phyloP scores from a whole-genome alignment of 768 basidiomycete genomes.

The Naganishia vishniacii region DNA sequence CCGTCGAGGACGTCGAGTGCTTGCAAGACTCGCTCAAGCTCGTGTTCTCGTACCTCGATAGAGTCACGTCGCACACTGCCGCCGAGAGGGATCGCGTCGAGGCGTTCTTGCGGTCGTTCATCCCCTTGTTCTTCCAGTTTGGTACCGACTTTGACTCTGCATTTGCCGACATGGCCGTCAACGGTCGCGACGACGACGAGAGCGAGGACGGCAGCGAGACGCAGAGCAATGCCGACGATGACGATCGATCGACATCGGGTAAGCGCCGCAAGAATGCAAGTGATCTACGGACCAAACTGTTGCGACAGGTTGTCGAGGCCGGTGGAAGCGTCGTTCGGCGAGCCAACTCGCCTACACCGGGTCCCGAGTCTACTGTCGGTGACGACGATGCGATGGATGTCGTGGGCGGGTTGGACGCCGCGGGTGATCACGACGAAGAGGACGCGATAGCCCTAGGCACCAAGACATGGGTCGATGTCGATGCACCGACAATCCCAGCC shows the following conservation, averaged over 20 bases:
- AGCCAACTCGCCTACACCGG: slow-evolving; percentile 27
- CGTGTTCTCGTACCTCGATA: slow-evolving; percentile 84
- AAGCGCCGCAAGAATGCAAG: slow-evolving; percentile 51
- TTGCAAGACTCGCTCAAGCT: slow-evolving; percentile 85
- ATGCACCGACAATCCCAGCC: slow-evolving; percentile 23
- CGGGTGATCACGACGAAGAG: slow-evolving; percentile 39
- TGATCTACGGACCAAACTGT: slow-evolving; percentile 73
- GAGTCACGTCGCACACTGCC: slow-evolving; percentile 64
- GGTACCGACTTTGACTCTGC: slow-evolving; percentile 51
- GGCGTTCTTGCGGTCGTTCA: slow-evolving; percentile 72
- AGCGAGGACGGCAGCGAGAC: slow-evolving; percentile 35
- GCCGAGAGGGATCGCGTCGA: slow-evolving; percentile 78
- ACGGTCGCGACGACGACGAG: slow-evolving; percentile 57
- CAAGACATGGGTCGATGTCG: slow-evolving; percentile 48
- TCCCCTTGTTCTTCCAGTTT: slow-evolving; percentile 69
- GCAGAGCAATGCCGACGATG: slow-evolving; percentile 44
- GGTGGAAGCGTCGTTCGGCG: slow-evolving; percentile 32
- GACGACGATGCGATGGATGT: slow-evolving; percentile 30
- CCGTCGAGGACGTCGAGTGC: slow-evolving; percentile 71
- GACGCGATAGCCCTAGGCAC: slow-evolving; percentile 38
- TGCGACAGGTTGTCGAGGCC: slow-evolving; percentile 65
- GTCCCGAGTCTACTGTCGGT: neutral
- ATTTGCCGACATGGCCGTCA: slow-evolving; percentile 52
- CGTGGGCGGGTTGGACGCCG: slow-evolving; percentile 30
- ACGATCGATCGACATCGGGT: slow-evolving; percentile 31